Conservation (phyloP, 2,329 filamentous ascomycete species). For the Trichoderma koningii region DNA sequence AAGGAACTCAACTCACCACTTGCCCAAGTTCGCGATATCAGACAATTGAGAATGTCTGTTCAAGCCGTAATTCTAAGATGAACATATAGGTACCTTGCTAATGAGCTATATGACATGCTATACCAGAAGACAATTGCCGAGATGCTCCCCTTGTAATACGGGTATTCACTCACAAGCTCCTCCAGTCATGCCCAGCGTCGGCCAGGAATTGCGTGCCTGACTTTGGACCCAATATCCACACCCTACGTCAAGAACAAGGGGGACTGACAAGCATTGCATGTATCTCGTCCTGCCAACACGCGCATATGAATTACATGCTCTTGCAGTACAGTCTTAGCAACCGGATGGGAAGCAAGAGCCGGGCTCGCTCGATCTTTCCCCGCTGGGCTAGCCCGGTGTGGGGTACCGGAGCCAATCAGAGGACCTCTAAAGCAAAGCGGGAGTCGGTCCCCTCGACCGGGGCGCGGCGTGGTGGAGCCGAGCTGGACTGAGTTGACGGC, state of each 20-base stretch:
- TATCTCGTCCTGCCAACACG: not conserved
- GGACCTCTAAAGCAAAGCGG: constrained; percentile 19
- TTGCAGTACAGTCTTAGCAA: not conserved
- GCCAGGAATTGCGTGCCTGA: constrained; percentile 20
- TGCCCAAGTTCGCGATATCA: not conserved
- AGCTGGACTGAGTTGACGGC: not conserved
- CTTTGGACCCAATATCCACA: not conserved
- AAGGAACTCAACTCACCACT: not conserved
- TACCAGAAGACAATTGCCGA: not conserved
- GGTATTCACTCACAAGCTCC: too few species aligned
- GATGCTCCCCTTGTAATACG: not conserved
- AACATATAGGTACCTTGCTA: too few species aligned
- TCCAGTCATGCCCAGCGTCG: not conserved
- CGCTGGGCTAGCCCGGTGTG: constrained; percentile 14
- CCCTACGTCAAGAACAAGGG: constrained; percentile 20
- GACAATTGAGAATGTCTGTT: too few species aligned
- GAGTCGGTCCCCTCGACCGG: constrained; percentile 10
- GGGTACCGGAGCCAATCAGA: constrained; percentile 3
- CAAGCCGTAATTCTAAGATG: too few species aligned
- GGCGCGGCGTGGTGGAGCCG: not conserved
- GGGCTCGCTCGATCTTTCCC: constrained; percentile 8
- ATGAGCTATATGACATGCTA: not conserved
- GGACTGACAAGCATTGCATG: not conserved
- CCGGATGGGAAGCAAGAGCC: constrained; percentile 4
- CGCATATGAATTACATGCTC: not conserved